These are phyloP conservation scores for Scytalidium sp. DNA, from an alignment of 2,329 filamentous ascomycete genomes.

Conservation along the genomic window DNA sequence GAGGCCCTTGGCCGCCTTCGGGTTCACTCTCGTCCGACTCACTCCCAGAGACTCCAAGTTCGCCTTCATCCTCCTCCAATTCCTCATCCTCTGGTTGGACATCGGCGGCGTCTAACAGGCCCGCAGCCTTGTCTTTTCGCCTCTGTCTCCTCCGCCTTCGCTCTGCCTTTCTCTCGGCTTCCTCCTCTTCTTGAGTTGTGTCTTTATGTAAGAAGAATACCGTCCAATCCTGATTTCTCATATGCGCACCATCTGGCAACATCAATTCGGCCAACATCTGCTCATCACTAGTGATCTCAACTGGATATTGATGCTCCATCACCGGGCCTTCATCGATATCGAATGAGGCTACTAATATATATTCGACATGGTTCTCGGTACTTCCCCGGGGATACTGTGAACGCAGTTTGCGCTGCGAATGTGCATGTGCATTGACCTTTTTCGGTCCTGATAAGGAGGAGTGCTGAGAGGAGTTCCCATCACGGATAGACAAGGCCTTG, in stretches of 20 bases:
- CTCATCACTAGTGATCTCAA: constrained; percentile 93
- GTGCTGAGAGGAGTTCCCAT: constrained; percentile 54
- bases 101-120: constrained; percentile 41
- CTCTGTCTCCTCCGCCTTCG: constrained; percentile 48
- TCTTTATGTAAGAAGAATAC: constrained; percentile 99
- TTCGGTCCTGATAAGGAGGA: constrained; percentile 54
- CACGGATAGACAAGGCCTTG: constrained; percentile 49
- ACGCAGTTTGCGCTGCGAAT: constrained; percentile 55
- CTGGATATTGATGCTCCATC: constrained; percentile 98
- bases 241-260: constrained; percentile 94
- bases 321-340: constrained; percentile 94
- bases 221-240: constrained; percentile 95
- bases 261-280: constrained; percentile 98
- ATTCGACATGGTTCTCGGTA: constrained; percentile 93
- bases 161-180: constrained; percentile 62
- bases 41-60: constrained; percentile 47
- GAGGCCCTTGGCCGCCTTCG: constrained; percentile 76
- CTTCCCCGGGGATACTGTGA: constrained; percentile 75
- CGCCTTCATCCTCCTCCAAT: constrained; percentile 42
- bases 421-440: constrained; percentile 47
- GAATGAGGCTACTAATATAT: constrained; percentile 95
- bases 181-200: constrained; percentile 77
- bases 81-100: constrained; percentile 39
- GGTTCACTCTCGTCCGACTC: constrained; percentile 59
- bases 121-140: constrained; percentile 48